Conservation (phyloP, 2,329 filamentous ascomycete species). For the Xenosphaeropsis pyriputrescens region DNA sequence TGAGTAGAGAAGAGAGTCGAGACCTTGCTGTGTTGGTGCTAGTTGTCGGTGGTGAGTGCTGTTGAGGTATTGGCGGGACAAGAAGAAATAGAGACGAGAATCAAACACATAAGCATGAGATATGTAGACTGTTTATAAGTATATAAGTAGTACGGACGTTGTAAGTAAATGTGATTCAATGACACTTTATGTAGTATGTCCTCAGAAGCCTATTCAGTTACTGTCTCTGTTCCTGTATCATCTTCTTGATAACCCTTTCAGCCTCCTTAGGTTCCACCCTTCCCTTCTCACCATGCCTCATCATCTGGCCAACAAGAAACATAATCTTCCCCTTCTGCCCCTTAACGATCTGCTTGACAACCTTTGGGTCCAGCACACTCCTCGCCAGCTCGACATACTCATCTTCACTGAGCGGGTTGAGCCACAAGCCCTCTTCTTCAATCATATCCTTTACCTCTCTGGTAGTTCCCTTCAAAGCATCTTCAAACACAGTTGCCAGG, state of each 20-base stretch:
- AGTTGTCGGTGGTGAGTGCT: too few relatives aligned
- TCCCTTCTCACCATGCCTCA: conserved; percentile 41
- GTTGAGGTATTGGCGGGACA: too few relatives aligned
- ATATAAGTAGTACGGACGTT: too few relatives aligned
- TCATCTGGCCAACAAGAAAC: conserved; percentile 57
- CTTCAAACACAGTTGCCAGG: conserved; percentile 34
- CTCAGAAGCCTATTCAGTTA: conserved; percentile 5
- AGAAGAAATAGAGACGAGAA: too few relatives aligned
- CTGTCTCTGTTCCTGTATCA: conserved; percentile 20
- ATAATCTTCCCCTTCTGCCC: conserved; percentile 50
- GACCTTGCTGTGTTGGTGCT: too few relatives aligned
- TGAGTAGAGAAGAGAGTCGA: too few relatives aligned
- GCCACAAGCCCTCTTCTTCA: conserved; percentile 35
- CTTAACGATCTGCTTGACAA: conserved; percentile 44
- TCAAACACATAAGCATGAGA: too few relatives aligned
- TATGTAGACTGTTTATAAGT: too few relatives aligned
- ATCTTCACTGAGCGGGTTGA: conserved; percentile 35
- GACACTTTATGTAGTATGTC: too few relatives aligned
- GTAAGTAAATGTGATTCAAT: too few relatives aligned
- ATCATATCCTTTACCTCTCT: conserved; percentile 34
- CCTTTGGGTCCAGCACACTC: conserved; percentile 37
- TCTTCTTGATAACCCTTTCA: conserved; percentile 32
- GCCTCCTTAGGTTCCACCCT: conserved; percentile 46
- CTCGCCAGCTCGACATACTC: conserved; percentile 41
- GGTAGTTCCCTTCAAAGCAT: conserved; percentile 19